Percentiles rank a stretch among this genome's conserved stretches.
Evolutionary conservation across 2,329 filamentous ascomycete species (phyloP).

Genomic region (Nannizziopsis arthrosporioides): DNA sequence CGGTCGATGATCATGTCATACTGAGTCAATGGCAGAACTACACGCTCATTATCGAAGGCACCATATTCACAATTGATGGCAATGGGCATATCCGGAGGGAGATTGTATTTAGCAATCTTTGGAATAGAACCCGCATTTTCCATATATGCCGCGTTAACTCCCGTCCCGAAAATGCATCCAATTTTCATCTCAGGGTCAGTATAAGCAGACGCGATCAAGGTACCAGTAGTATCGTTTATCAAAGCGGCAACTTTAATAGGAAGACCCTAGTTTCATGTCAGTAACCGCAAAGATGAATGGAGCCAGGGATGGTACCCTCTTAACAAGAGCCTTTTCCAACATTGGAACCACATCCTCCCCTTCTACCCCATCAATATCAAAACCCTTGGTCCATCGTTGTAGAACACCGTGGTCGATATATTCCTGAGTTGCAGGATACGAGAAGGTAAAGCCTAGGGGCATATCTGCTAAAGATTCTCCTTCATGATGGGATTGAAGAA

Average conservation of each 20-base stretch:
- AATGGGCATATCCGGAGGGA: slow-evolving; percentile 72
- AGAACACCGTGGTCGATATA: slow-evolving; percentile 87
- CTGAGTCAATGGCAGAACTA: slow-evolving; percentile 69
- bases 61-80: slow-evolving; percentile 98
- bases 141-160: slow-evolving; percentile 98
- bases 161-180: slow-evolving; percentile 95
- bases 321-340: slow-evolving; percentile 65
- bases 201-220: slow-evolving; percentile 89
- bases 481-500: slow-evolving; percentile 74
- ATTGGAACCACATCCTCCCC: slow-evolving; percentile 81
- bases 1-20: slow-evolving; percentile 84
- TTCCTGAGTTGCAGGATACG: slow-evolving; percentile 84
- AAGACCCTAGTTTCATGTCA: slow-evolving; percentile 49
- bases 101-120: slow-evolving; percentile 83
- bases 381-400: slow-evolving; percentile 95
- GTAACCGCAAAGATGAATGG: slow-evolving; percentile 5
- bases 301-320: slow-evolving; percentile 43
- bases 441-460: slow-evolving; percentile 89
- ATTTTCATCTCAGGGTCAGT: slow-evolving; percentile 90
- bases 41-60: slow-evolving; percentile 88
- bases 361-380: slow-evolving; percentile 86
- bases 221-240: slow-evolving; percentile 97
- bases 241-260: slow-evolving; percentile 87
- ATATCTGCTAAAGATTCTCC: slow-evolving; percentile 48
- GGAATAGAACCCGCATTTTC: slow-evolving; percentile 82